These are phyloP conservation scores for Eucalyptus tenuipes DNA, from an alignment of 345 rosid genomes.

Conservation along the genomic window DNA sequence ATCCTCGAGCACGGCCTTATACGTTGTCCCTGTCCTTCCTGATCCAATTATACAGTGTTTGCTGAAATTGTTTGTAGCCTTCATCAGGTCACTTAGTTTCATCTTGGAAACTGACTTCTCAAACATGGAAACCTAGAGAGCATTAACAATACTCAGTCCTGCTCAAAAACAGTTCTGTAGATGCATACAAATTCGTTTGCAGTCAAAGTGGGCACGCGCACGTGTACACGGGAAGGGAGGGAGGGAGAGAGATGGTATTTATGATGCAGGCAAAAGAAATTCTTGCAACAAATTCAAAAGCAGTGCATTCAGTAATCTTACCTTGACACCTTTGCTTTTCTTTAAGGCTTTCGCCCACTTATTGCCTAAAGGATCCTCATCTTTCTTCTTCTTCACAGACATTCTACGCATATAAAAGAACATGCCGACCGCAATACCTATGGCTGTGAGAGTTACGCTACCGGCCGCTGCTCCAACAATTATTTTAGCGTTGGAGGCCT, in stretches of 20 bases:
- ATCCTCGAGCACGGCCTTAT: slow-evolving; percentile 71
- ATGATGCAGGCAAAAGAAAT: not conserved
- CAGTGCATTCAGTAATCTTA: slow-evolving; percentile 4
- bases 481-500: slow-evolving; percentile 13
- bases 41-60: slow-evolving; percentile 65
- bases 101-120: slow-evolving; percentile 68
- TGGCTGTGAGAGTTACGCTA: slow-evolving; percentile 57
- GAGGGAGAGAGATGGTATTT: not conserved
- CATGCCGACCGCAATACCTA: slow-evolving; percentile 33
- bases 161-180: not conserved
- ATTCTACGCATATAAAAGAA: slow-evolving; percentile 44
- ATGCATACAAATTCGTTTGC: not conserved
- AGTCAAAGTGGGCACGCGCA: not conserved
- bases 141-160: not conserved
- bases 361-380: slow-evolving; percentile 88
- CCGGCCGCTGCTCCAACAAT: slow-evolving; percentile 59
- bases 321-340: slow-evolving; percentile 63
- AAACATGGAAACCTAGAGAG: slow-evolving; percentile 73
- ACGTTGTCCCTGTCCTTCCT: slow-evolving; percentile 84
- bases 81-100: slow-evolving; percentile 79
- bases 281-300: not conserved
- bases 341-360: slow-evolving; percentile 74
- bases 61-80: slow-evolving; percentile 74
- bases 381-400: slow-evolving; percentile 37
- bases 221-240: not conserved